Percentiles rank a stretch among this genome's conserved stretches.
These are phyloP conservation scores for Salix dunnii DNA, from an alignment of 345 rosid species.

Conservation along the genomic window DNA sequence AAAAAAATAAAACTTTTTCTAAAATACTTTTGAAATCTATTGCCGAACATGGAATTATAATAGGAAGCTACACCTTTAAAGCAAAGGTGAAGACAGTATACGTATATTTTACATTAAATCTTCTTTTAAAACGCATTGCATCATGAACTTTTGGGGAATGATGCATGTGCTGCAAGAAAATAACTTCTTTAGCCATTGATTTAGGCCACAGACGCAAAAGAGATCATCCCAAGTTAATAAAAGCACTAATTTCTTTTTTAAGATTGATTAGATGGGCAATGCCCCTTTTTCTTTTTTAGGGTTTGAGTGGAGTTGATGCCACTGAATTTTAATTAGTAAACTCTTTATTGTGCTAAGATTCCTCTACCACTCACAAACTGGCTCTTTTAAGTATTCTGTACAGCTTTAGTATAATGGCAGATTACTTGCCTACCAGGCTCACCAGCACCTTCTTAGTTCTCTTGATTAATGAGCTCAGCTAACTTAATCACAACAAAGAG, in stretches of 20 bases:
- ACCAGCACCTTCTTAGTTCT: constrained; percentile 1
- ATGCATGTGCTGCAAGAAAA: neutral
- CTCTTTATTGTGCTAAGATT: neutral
- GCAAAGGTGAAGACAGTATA: neutral
- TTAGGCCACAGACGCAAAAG: neutral
- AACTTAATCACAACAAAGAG: neutral
- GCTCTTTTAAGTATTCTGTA: neutral
- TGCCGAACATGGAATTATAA: too few species aligned
- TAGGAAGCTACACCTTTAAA: too few species aligned
- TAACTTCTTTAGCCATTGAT: neutral
- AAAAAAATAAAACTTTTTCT: too few species aligned
- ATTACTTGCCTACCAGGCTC: constrained; percentile 14
- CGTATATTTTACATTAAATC: neutral
- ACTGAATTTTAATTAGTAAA: neutral
- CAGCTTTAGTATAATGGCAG: constrained; percentile 1
- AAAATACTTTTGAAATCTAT: too few species aligned
- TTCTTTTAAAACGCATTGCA: neutral
- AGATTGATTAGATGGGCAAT: constrained; percentile 7
- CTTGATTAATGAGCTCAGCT: neutral
- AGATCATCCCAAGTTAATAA: neutral
- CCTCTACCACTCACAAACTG: neutral
- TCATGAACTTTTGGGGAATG: neutral
- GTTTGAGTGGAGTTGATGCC: neutral
- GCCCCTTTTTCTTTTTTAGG: neutral
- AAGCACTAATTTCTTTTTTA: constrained; percentile 4